phyloP scores from a whole-genome alignment of 495 filamentous ascomycete genomes.

The Podospora tetraspora region DNA sequence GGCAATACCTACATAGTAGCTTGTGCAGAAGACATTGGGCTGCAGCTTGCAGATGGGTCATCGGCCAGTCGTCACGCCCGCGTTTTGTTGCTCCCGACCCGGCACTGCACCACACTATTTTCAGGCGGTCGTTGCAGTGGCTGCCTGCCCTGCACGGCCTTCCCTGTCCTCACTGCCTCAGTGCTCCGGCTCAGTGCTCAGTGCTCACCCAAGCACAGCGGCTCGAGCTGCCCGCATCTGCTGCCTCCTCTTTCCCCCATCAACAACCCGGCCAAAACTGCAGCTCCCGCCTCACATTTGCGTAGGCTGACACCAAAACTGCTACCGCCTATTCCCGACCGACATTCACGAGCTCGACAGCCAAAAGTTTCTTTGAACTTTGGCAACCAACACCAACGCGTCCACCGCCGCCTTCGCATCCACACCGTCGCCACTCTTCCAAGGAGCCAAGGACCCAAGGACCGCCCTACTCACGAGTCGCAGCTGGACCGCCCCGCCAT shows the following conservation, averaged over 20 bases:
- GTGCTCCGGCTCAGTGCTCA: neutral
- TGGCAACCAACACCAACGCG: neutral
- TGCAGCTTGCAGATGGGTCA: conserved; percentile 9
- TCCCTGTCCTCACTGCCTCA: conserved; percentile 1
- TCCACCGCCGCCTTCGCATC: neutral
- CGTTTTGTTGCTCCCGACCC: neutral
- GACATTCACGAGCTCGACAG: neutral
- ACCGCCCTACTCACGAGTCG: conserved; percentile 1
- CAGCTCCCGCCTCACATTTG: conserved; percentile 9
- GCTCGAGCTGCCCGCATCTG: neutral
- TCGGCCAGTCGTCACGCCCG: conserved; percentile 7
- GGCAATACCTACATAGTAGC: neutral
- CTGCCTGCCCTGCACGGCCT: conserved; percentile 10
- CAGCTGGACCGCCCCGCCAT: conserved; percentile 5
- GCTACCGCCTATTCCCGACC: neutral
- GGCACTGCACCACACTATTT: neutral
- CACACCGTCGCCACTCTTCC: conserved; percentile 5
- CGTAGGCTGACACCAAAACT: neutral
- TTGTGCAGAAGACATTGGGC: neutral
- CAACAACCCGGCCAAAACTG: neutral
- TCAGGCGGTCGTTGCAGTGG: neutral
- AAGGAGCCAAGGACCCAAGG: conserved; percentile 7
- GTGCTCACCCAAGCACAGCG: neutral
- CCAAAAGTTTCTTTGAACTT: neutral
- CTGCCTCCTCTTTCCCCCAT: neutral